Base-by-base conservation (phyloP, 805 yeast species). In the Saturnispora gosingensis region DNA sequence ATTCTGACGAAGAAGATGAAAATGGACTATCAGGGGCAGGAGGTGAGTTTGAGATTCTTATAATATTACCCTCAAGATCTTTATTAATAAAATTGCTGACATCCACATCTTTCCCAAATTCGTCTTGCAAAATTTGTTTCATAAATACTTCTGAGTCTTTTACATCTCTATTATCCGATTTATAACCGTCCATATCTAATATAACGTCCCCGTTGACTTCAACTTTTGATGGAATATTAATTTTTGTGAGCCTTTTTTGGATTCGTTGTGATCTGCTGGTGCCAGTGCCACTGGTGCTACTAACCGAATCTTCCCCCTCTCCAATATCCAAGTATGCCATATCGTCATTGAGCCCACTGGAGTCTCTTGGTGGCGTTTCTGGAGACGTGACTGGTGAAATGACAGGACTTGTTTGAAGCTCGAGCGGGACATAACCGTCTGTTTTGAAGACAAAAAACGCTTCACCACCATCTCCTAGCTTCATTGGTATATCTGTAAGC, bases 381-480 rank as follows among this genome's bases (percentile, higher is more conserved):
- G 70, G 68, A 22, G 95, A 84, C 47, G 73, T 72, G 6, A 74
- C 69, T 1, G 87, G 82, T 51, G 85, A 79, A 32, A 85, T 69
- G 28, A 89, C 93, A 0, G 97, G 97, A 0, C 96, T 87, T 0
- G 97, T 87, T 58, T 88, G 78, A 56, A 88, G 75, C 53, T 85
- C 85, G 51, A 75, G 73, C 1, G 97, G 96, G 24, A 93, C 82
- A 53, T 78, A 77, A 44, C 75, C 75, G 43, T 76, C 78, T 1
- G 97, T 85, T 61, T 89, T 96, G 69, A 93, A 91, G 42, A 93
- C 98, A 63, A 93, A 93, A 65, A 89, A 89, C 0, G 98, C 99
- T 67, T 93, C 99, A 13, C 99, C 99, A 7, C 95, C 96, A 54
- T 93, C 99, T 15, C 97, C 96, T 44, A 93, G 72, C 66, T 93